A percentile compares a stretch with the other conserved stretches of the same genome.
Conservation (phyloP, 106 monocot species). For the Allium fistulosum region DNA sequence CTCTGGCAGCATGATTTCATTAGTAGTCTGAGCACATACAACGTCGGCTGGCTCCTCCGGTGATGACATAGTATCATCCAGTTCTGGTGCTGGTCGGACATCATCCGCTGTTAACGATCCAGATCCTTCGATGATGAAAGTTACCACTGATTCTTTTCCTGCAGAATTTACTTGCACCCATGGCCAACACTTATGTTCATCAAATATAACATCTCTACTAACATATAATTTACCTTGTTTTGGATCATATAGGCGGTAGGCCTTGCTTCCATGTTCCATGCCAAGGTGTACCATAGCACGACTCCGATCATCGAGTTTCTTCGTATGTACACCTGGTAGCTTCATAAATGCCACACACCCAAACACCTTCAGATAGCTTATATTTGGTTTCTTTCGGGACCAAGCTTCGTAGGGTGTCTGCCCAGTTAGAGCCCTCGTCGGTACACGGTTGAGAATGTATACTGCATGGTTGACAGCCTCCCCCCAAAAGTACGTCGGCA, state of each 20-base stretch:
- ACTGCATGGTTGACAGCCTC: too few species aligned
- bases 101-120: not conserved
- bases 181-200: not conserved
- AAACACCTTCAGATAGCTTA: slow-evolving; percentile 14
- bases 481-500: too few species aligned
- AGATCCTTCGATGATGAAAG: not conserved
- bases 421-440: slow-evolving; percentile 2
- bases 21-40: not conserved
- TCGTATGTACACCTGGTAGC: not conserved
- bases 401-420: not conserved
- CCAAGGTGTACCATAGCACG: not conserved
- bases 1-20: not conserved
- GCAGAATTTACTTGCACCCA: not conserved
- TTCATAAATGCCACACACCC: not conserved
- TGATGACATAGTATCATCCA: not conserved
- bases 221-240: too few species aligned
- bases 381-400: not conserved
- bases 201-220: not conserved
- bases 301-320: not conserved
- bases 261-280: not conserved
- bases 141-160: not conserved
- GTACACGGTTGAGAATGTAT: too few species aligned
- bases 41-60: not conserved
- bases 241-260: too few species aligned
- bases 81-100: not conserved